Base-by-base conservation (phyloP, 345 rosid species). In the Pelargonium nanum region DNA sequence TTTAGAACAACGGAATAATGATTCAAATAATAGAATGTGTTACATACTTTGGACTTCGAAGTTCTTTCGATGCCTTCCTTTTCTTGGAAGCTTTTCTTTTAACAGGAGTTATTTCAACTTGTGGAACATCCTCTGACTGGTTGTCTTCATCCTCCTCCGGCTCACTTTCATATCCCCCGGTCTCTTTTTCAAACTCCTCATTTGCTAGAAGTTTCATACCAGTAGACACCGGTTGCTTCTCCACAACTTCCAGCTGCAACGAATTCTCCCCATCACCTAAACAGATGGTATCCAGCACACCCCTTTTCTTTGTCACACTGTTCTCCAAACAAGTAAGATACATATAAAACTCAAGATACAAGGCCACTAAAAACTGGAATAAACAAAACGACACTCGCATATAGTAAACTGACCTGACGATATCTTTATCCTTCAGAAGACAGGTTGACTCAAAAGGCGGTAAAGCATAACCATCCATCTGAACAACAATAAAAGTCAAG, bases 381-480 rank as follows among this genome's bases (percentile, higher is more conserved):
- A 55, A 55, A 53, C 5, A 53, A 53, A 10, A 23, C 28, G n/a
- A 26, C 22, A 23, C 58, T 9, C 25, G 48, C 48, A 40, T 40
- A 12, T 2, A 40, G 16, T 63, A 28, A 54, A 72, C 87, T 74
- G 48, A 92, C 99, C 87, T 69, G 65, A 94, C 65, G 23, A 86
- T 70, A 61, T 94, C 99, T 60, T 77, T 83, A 68, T 94, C 96
- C 74, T 82, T 84, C 63, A 94, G 74, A 58, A 94, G 67, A 61
- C 72, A 70, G 68, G 84, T 84, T 1, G 88, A 82, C 76, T 90
- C 97, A 19, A 90, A 90, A 20, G 91, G 81, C 4, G 97, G 99
- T 60, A 94, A 72, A 71, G 70, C 87, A 69, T 87, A 90, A 6
- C 90, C 96, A 63, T 90, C 95, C 99, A 93, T 93, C 99, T 92